Percentiles rank a stretch among this genome's conserved stretches.
Evolutionary conservation across 2,329 filamentous ascomycete genomes (phyloP).

Genomic region (Cladosporium sp.): DNA sequence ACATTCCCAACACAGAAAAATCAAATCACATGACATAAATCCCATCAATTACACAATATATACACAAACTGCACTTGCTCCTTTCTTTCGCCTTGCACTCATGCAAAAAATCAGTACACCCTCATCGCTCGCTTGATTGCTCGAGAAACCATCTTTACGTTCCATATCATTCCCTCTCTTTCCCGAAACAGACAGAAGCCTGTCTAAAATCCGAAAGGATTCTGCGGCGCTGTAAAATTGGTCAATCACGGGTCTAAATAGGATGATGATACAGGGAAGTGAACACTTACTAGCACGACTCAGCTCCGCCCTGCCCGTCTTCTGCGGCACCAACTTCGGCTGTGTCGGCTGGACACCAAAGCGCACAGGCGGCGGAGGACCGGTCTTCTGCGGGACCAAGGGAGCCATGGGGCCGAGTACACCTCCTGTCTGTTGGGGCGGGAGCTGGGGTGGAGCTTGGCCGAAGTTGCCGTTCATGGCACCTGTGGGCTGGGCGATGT

Average conservation of each 20-base stretch:
- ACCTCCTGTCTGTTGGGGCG: constrained; percentile 50
- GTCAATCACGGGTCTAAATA: constrained; percentile 13
- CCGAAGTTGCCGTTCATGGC: constrained; percentile 44
- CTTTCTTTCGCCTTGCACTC: not conserved
- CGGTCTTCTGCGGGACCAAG: constrained; percentile 72
- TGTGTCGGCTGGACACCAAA: constrained; percentile 73
- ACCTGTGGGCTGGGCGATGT: constrained; percentile 34
- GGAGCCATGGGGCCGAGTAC: constrained; percentile 45
- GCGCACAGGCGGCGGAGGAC: constrained; percentile 78
- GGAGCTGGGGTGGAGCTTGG: constrained; percentile 46
- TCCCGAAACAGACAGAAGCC: not conserved
- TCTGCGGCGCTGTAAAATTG: constrained; percentile 54
- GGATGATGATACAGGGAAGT: constrained; percentile 7
- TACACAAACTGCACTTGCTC: not conserved
- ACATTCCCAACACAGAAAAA: too few species aligned
- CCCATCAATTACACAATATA: constrained; percentile 13
- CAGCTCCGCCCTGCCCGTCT: constrained; percentile 87
- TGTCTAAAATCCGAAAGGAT: constrained; percentile 62
- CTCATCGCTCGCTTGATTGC: not conserved
- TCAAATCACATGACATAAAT: not conserved
- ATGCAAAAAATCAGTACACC: not conserved
- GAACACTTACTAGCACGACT: constrained; percentile 85
- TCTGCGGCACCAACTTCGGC: constrained; percentile 76
- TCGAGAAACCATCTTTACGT: not conserved
- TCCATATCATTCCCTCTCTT: not conserved